phyloP scores from a whole-genome alignment of 305 asterid species.

The Fraxinus velutina region DNA sequence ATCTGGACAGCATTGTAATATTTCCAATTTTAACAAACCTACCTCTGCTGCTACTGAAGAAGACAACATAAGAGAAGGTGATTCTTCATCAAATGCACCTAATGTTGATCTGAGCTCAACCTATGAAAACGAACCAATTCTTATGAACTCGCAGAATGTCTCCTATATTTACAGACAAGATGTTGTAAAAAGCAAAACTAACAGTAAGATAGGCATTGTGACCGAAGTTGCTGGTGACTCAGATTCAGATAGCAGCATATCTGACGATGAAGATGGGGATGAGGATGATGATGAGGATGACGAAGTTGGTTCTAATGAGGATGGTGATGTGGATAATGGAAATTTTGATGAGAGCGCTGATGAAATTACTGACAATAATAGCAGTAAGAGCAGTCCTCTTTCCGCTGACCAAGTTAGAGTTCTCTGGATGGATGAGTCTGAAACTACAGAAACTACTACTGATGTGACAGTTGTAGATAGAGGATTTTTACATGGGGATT shows the following conservation, averaged over 20 bases:
- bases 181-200: slow-evolving; percentile 56
- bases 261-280: slow-evolving; percentile 66
- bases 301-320: slow-evolving; percentile 36
- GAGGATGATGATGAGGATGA: slow-evolving; percentile 45
- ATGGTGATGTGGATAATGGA: slow-evolving; percentile 30
- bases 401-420: slow-evolving; percentile 75
- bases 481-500: slow-evolving; percentile 91
- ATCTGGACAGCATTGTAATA: slow-evolving; percentile 40
- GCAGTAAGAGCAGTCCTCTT: slow-evolving; percentile 48
- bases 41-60: slow-evolving; percentile 23
- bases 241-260: slow-evolving; percentile 73
- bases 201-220: slow-evolving; percentile 64
- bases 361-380: slow-evolving; percentile 36
- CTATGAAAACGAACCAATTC: slow-evolving; percentile 44
- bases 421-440: slow-evolving; percentile 77
- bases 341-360: slow-evolving; percentile 36
- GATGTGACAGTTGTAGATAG: slow-evolving; percentile 75
- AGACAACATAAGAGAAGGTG: slow-evolving; percentile 28
- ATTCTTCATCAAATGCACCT: slow-evolving; percentile 30
- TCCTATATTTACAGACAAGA: slow-evolving; percentile 81
- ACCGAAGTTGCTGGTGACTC: slow-evolving; percentile 94
- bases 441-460: slow-evolving; percentile 50
- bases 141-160: slow-evolving; percentile 51
- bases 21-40: slow-evolving; percentile 27
- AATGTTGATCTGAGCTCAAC: slow-evolving; percentile 33